phyloP scores from a whole-genome alignment of 208 protist genomes.

The Leishmania mexicana region DNA sequence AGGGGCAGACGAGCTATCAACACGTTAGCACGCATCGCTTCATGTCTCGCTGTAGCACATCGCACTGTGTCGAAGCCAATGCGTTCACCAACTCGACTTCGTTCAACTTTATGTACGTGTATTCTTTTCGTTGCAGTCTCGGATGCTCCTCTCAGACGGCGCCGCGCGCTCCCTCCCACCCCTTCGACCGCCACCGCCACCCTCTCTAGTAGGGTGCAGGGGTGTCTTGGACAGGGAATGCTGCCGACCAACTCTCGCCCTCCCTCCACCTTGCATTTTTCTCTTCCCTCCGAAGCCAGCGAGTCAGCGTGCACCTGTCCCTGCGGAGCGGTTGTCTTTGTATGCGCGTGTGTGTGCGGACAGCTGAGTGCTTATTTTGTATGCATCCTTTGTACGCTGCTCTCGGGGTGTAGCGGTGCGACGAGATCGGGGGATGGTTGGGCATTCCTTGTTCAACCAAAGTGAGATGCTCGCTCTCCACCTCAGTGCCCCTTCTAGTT shows the following conservation, averaged over 20 bases:
- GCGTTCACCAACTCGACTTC: too few relatives aligned
- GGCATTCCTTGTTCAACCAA: neutral
- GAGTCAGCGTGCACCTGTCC: too few relatives aligned
- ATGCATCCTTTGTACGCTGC: neutral
- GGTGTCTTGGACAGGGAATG: neutral
- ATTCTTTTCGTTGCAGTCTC: neutral
- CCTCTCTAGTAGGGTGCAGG: neutral
- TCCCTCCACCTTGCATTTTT: neutral
- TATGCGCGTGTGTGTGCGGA: too few relatives aligned
- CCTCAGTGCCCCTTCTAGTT: neutral
- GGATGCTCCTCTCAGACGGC: neutral
- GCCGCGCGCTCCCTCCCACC: neutral
- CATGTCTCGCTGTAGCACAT: too few relatives aligned
- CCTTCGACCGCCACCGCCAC: neutral
- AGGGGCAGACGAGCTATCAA: too few relatives aligned
- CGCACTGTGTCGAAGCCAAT: too few relatives aligned
- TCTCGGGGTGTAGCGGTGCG: neutral
- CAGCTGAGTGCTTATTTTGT: too few relatives aligned
- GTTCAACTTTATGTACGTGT: neutral
- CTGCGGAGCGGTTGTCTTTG: neutral
- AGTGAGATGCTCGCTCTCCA: neutral
- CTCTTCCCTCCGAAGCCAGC: neutral
- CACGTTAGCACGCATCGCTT: too few relatives aligned
- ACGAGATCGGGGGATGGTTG: neutral
- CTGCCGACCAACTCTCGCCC: neutral